phyloP scores from a whole-genome alignment of 129 eudicot species.

The Ambrosia trifida region DNA sequence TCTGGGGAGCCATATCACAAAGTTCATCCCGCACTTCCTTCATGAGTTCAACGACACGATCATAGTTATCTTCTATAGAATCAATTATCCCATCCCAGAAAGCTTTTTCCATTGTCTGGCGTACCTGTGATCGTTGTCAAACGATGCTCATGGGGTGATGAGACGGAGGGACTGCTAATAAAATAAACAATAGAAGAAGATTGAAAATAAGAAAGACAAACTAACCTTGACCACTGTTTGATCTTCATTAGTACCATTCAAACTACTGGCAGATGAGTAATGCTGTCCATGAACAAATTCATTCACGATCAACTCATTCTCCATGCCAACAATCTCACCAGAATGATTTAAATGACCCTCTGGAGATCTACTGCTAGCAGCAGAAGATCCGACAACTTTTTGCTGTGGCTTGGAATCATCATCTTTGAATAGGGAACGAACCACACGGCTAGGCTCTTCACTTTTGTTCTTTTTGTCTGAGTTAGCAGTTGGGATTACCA shows the following conservation, averaged over 20 bases:
- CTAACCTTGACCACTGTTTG: conserved; percentile 54
- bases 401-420: conserved; percentile 30
- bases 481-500: conserved; percentile 20
- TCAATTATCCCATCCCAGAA: conserved; percentile 82
- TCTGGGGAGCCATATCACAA: conserved; percentile 83
- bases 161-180: not conserved
- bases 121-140: conserved; percentile 35
- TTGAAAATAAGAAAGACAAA: not conserved
- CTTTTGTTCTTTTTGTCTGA: conserved; percentile 32
- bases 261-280: conserved; percentile 39
- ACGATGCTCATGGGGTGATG: not conserved
- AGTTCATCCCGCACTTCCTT: conserved; percentile 89
- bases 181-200: not conserved
- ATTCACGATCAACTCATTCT: conserved; percentile 83
- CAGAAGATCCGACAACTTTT: conserved; percentile 43
- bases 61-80: conserved; percentile 57
- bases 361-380: conserved; percentile 26
- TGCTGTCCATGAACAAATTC: conserved; percentile 75
- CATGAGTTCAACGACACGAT: conserved; percentile 67
- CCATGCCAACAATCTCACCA: conserved; percentile 44
- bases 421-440: conserved; percentile 68
- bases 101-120: conserved; percentile 73
- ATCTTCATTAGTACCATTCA: conserved; percentile 35
- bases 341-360: conserved; percentile 17
- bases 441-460: conserved; percentile 49